Evolutionary conservation across 768 basidiomycete genomes (phyloP).

Genomic region (Psilocybe azurescens): DNA sequence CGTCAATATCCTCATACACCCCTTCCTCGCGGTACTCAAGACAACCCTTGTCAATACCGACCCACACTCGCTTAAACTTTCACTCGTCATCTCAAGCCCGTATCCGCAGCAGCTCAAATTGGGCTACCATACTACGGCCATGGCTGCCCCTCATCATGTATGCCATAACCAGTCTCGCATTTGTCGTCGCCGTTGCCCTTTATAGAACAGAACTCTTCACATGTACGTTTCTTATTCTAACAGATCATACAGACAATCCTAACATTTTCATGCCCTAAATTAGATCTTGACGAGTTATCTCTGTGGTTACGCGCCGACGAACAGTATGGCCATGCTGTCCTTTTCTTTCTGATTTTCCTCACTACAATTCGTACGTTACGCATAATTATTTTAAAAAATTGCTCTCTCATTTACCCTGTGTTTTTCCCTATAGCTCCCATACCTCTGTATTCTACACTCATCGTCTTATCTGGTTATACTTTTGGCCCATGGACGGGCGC

Average conservation of each 20-base stretch:
- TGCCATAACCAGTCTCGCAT: constrained; percentile 75
- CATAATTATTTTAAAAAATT: not conserved
- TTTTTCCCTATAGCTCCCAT: constrained; percentile 65
- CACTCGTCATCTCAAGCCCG: constrained; percentile 18
- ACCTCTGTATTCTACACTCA: constrained; percentile 92
- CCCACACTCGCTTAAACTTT: constrained; percentile 21
- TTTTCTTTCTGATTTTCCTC: constrained; percentile 84
- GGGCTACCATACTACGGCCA: constrained; percentile 49
- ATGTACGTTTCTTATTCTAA: constrained; percentile 52
- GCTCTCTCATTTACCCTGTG: constrained; percentile 2
- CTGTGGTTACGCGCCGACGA: constrained; percentile 77
- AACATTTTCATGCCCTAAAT: constrained; percentile 4
- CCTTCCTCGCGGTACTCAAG: constrained; percentile 15
- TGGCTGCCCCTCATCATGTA: constrained; percentile 84
- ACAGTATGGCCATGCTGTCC: constrained; percentile 75
- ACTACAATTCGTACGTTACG: constrained; percentile 82
- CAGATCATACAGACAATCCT: constrained; percentile 6
- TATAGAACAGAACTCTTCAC: constrained; percentile 85
- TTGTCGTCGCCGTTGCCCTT: constrained; percentile 81
- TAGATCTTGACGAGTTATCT: constrained; percentile 85
- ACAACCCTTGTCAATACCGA: constrained; percentile 15
- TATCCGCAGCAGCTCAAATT: constrained; percentile 4
- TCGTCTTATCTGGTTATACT: constrained; percentile 90
- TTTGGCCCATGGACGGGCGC: constrained; percentile 87
- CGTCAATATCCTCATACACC: constrained; percentile 18